Evolutionary conservation across 169 alveolate species (phyloP).

Genomic region (Perkinsus olseni): DNA sequence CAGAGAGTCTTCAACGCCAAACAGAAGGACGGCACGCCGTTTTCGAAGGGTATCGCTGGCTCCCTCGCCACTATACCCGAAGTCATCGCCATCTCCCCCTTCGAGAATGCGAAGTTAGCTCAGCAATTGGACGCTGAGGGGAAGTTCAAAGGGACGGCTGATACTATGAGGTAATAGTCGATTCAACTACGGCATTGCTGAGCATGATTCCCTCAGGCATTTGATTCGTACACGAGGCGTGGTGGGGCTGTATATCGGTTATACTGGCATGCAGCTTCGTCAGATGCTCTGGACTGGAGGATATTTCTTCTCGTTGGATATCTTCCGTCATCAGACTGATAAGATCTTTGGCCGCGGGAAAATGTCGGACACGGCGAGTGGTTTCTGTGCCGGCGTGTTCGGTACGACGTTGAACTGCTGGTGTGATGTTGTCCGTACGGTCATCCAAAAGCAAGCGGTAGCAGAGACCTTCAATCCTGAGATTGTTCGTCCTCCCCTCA

Average conservation of each 20-base stretch:
- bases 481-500: background rate
- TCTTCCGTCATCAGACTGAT: background rate
- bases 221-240: background rate
- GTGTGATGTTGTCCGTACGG: conserved; percentile 20
- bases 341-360: background rate
- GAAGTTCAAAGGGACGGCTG: background rate
- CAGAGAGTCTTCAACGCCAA: background rate
- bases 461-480: conserved; percentile 16
- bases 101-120: conserved; percentile 16
- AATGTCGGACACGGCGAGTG: conserved; percentile 3
- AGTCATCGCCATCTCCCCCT: conserved; percentile 5
- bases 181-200: background rate
- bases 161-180: background rate
- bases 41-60: conserved; percentile 19
- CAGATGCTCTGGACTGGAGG: conserved; percentile 11
- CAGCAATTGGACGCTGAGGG: conserved; percentile 9
- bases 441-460: conserved; percentile 13
- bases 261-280: conserved; percentile 11
- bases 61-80: conserved; percentile 22
- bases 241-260: conserved; percentile 9
- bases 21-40: conserved; percentile 15
- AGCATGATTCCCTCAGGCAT: background rate
- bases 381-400: conserved; percentile 19
- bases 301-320: background rate
- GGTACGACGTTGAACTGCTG: conserved; percentile 19